These are phyloP conservation scores for Coniferiporia sulphurascens DNA, from an alignment of 1,284 basidiomycete species.

Conservation along the genomic window DNA sequence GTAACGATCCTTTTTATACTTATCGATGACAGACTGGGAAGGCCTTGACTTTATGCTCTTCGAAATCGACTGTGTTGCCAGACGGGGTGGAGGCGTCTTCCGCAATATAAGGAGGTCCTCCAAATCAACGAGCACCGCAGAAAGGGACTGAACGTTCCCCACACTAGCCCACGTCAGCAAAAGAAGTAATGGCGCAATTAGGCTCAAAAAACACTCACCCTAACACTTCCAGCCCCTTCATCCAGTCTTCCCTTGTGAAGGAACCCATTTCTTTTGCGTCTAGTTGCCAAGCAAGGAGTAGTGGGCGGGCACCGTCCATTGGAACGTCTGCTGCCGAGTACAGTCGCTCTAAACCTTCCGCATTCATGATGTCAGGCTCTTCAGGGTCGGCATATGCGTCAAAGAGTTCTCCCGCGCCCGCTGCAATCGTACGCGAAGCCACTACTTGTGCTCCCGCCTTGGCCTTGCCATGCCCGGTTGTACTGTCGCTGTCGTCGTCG, in stretches of 20 bases:
- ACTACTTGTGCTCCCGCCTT: neutral
- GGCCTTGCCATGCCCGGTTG: neutral
- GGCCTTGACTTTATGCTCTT: conserved; percentile 35
- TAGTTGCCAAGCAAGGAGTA: conserved; percentile 70
- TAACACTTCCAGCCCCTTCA: conserved; percentile 47
- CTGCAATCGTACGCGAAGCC: neutral
- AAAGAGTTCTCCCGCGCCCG: conserved; percentile 50
- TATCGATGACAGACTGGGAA: conserved; percentile 28
- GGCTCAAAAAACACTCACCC: conserved; percentile 40
- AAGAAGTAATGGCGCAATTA: neutral
- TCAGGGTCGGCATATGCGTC: conserved; percentile 57
- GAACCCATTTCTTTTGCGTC: conserved; percentile 65
- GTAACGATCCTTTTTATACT: conserved; percentile 55
- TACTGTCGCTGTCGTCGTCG: neutral
- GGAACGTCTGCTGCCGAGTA: conserved; percentile 61
- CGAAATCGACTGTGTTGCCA: conserved; percentile 21
- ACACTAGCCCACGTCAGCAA: conserved; percentile 38
- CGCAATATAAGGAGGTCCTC: conserved; percentile 54
- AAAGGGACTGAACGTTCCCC: conserved; percentile 48
- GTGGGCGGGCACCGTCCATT: conserved; percentile 62
- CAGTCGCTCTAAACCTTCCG: conserved; percentile 62
- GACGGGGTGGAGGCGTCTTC: conserved; percentile 33
- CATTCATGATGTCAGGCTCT: conserved; percentile 50
- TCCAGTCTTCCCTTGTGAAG: conserved; percentile 62
- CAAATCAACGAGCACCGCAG: conserved; percentile 50